Percentiles rank a stretch among this genome's conserved stretches.
Conservation (phyloP, 345 rosid species). For the Aethionema arabicum region DNA sequence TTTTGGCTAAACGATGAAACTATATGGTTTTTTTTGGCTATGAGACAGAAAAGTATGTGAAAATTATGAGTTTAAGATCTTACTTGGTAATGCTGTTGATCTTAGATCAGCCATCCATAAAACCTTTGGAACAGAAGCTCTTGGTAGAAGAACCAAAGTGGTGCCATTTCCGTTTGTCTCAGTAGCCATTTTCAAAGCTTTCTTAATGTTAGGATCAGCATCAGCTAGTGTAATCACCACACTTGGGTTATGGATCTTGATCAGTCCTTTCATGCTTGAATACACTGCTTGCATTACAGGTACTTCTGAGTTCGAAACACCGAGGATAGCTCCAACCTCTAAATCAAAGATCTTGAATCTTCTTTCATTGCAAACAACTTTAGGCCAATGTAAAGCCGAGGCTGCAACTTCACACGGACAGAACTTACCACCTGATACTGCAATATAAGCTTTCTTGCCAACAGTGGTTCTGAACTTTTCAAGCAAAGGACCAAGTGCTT, state of each 20-base stretch:
- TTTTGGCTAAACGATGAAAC: too few relatives aligned
- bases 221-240: conserved; percentile 79
- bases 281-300: conserved; percentile 84
- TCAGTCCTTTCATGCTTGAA: conserved; percentile 90
- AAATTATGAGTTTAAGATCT: conserved; percentile 23
- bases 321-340: conserved; percentile 62
- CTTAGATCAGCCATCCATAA: conserved; percentile 99
- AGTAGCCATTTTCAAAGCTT: conserved; percentile 84
- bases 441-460: conserved; percentile 90
- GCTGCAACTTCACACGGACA: conserved; percentile 90
- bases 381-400: conserved; percentile 70
- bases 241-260: conserved; percentile 90
- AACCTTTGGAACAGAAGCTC: conserved; percentile 70
- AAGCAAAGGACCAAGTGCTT: conserved; percentile 68
- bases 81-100: conserved; percentile 92
- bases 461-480: conserved; percentile 79
- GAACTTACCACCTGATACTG: conserved; percentile 73
- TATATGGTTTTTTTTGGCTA: too few relatives aligned
- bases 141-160: conserved; percentile 63
- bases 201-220: conserved; percentile 70
- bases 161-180: conserved; percentile 58
- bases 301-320: conserved; percentile 74
- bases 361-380: conserved; percentile 71
- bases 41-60: too few relatives aligned
- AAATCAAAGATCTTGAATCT: conserved; percentile 89